Evolutionary conservation across 495 filamentous ascomycete genomes (phyloP).

Genomic region (Xylaria bambusicola): DNA sequence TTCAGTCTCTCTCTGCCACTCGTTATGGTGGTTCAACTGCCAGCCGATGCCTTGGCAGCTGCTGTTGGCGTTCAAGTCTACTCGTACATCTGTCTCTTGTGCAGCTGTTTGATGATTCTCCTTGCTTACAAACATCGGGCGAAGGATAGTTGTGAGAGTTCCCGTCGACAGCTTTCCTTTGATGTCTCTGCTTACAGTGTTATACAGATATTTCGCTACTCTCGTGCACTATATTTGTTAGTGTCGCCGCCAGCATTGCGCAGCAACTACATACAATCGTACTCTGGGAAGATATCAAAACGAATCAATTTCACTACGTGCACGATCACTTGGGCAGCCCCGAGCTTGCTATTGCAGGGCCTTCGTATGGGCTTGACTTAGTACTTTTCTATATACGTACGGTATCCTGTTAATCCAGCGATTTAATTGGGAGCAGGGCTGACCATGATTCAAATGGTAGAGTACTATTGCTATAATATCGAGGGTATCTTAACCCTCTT

Average conservation of each 20-base stretch:
- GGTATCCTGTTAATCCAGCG: neutral
- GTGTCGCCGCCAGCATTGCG: constrained; percentile 43
- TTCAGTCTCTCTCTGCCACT: neutral
- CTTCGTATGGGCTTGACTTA: constrained; percentile 43
- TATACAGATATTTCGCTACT: constrained; percentile 46
- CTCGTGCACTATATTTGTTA: constrained; percentile 39
- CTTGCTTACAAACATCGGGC: constrained; percentile 48
- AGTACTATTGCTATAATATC: constrained; percentile 52
- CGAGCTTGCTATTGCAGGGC: constrained; percentile 50
- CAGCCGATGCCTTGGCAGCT: constrained; percentile 38
- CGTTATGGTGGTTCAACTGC: constrained; percentile 45
- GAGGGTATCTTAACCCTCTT: constrained; percentile 49
- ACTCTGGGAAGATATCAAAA: constrained; percentile 46
- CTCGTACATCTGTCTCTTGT: constrained; percentile 42
- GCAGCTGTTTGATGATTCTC: constrained; percentile 39
- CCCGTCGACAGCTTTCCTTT: neutral
- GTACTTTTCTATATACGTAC: constrained; percentile 51
- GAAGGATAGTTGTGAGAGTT: constrained; percentile 45
- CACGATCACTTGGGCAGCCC: constrained; percentile 37
- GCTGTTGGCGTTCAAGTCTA: constrained; percentile 44
- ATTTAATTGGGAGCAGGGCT: neutral
- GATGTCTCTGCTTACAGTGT: constrained; percentile 10
- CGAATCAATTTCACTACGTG: constrained; percentile 41
- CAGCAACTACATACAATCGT: constrained; percentile 50
- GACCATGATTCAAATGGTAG: neutral